phyloP scores from a whole-genome alignment of 2,329 filamentous ascomycete species.

The Aspergillus viridinutans region DNA sequence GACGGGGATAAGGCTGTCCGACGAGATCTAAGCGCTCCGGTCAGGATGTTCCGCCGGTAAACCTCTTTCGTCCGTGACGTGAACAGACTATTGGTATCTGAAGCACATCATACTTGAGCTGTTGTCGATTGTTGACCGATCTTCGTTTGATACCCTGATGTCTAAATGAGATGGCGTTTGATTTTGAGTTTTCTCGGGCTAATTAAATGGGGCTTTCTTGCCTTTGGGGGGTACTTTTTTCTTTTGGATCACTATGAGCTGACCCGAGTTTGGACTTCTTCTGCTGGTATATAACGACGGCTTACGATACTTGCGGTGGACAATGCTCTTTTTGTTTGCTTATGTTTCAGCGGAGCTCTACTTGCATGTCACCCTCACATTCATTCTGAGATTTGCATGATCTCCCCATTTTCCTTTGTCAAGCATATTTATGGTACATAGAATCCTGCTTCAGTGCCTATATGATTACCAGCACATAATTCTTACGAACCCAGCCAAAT shows the following conservation, averaged over 20 bases:
- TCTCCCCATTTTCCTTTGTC: conserved; percentile 10
- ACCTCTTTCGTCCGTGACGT: not conserved
- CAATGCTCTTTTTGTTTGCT: not conserved
- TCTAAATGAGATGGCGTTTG: conserved; percentile 15
- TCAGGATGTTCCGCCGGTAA: conserved; percentile 29
- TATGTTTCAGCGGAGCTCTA: conserved; percentile 4
- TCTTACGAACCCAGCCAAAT: not conserved
- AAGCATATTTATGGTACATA: conserved; percentile 1
- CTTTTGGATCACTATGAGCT: not conserved
- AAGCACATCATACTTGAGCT: conserved; percentile 8
- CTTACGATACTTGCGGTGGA: not conserved
- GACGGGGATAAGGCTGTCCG: conserved; percentile 27
- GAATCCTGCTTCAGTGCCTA: not conserved
- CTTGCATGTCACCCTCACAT: not conserved
- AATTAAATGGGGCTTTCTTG: not conserved
- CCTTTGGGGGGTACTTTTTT: not conserved
- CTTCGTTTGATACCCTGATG: conserved; percentile 27
- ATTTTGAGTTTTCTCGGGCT: not conserved
- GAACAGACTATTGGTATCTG: not conserved
- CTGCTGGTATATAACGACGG: not conserved
- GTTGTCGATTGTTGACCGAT: conserved; percentile 7
- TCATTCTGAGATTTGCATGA: not conserved
- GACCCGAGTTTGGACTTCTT: conserved; percentile 1
- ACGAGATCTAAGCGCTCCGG: conserved; percentile 37
- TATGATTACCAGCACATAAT: not conserved